Base-by-base conservation (phyloP, 1,284 basidiomycete genomes). In the Trichosporon ovoides region DNA sequence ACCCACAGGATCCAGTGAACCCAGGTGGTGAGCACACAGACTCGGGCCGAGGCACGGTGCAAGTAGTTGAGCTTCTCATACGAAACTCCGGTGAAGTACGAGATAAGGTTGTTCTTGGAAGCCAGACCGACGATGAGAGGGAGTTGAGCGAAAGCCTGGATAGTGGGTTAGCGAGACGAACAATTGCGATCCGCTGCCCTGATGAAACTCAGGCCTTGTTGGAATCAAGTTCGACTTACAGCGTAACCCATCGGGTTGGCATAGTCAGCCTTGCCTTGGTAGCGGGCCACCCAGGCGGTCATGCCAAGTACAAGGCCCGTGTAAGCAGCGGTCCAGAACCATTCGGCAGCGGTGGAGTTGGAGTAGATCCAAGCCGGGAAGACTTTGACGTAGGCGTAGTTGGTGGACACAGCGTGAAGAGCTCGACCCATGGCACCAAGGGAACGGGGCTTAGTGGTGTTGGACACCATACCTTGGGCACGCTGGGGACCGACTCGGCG, bases 21-120 rank as follows among this genome's bases (percentile, higher is more conserved):
- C 71, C 68, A 71, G 0, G 62, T 49, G 7, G 64, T 62, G 20
- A 72, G 58, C 22, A 70, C 40, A 37, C 66, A 67, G 3, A 67
- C 58, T 14, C 69, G 61, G 0, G 67, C 71, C 0, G 69, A 58
- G 9, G 70, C 67, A 37, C 71, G 69, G 60, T 75, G 73, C 18
- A 75, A 64, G 56, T 64, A 75, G 59, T 74, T 74, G 49, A 75
- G 66, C 78, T 83, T 84, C 59, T 86, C 84, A 64, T 83, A 84
- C 51, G 81, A 77, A 43, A 87, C 73, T 2, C 85, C 84, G 2
- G 84, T 85, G 83, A 58, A 56, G 84, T 83, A 78, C 3, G 83
- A 82, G 12, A 87, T 74, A 16, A 83, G 53, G 57, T 86, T 87
- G 68, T 87, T 85, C 69, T 83, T 84, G 50, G 83, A 83, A 0